Conservation (phyloP, 306 rosid species). For the Rosa lucieae region DNA sequence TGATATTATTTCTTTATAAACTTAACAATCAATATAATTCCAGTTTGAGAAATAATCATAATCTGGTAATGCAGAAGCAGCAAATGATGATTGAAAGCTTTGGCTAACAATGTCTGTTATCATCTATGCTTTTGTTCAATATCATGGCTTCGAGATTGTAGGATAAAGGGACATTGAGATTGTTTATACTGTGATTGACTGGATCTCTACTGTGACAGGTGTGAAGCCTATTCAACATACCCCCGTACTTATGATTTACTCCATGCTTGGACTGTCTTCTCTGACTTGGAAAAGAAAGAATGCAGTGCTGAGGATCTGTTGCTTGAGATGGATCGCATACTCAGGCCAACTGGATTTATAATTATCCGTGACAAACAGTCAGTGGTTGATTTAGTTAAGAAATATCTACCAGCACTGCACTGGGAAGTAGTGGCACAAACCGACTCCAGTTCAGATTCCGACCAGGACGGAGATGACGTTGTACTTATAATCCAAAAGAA, state of each 20-base stretch:
- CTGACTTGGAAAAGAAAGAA: conserved; percentile 68
- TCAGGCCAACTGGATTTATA: conserved; percentile 78
- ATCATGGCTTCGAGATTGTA: background rate
- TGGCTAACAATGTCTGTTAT: conserved; percentile 6
- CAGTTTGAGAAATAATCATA: background rate
- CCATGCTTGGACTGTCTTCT: conserved; percentile 81
- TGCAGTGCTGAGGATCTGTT: conserved; percentile 78
- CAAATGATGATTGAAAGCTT: conserved; percentile 1
- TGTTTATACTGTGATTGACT: conserved; percentile 19
- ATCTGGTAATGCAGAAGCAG: background rate
- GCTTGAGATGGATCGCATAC: conserved; percentile 88
- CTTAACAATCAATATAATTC: background rate
- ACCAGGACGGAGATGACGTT: conserved; percentile 54
- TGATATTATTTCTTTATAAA: background rate
- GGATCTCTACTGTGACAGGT: conserved; percentile 46
- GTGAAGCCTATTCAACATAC: conserved; percentile 91
- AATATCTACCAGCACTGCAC: conserved; percentile 69
- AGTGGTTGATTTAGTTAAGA: conserved; percentile 65
- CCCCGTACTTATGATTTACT: conserved; percentile 91
- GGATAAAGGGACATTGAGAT: background rate
- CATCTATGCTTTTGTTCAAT: background rate
- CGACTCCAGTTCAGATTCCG: conserved; percentile 55
- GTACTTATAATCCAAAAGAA: conserved; percentile 80
- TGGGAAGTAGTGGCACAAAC: conserved; percentile 79
- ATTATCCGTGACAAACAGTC: conserved; percentile 71